Base-by-base conservation (phyloP, 2,329 filamentous ascomycete species). In the Alternaria atra region DNA sequence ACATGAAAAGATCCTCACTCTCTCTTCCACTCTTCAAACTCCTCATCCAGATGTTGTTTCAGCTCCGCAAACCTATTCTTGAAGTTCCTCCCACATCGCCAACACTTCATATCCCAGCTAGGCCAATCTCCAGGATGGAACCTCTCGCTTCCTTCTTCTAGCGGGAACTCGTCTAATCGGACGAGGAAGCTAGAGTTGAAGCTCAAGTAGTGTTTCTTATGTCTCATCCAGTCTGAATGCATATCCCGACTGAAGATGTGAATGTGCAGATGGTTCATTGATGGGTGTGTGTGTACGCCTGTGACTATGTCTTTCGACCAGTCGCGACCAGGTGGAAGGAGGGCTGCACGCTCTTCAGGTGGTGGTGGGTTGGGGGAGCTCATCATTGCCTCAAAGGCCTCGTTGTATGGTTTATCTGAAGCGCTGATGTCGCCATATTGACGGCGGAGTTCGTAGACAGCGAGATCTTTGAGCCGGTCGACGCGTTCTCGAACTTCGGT, bases 181-280 rank as follows among this genome's bases (percentile, higher is more conserved):
- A 98, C 86, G 23, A 99, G 87, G 76, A 98, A 99, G 4, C 87
- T 86, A 53, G 94, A 96, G 32, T 87, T 89, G 80, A 98, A 98
- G 65, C 91, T 95, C 74, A 95, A 92, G 80, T 97, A 98, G 80
- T 98, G 95, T 77, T 93, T 94, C 65, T 89, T 85, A 74, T 94
- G 89, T 80, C 90, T 92, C 78, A 97, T 68, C 46, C 84, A 85
- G 10, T 86, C 84, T 37, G 90, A 93, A 70, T 88, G 84, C 84
- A 92, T 90, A 76, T 99, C 95, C 17, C 87, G 83, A 39, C 91
- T 92, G 58, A 98, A 80, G 30, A 98, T 88, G 78, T 99, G 95
- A 4, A 98, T 84, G 79, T 99, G 95, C 55, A 98, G 76, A 77
- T 98, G 93, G 65, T 87, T 90, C 95, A 99, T 98, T 57, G 90